Evolutionary conservation across 2,329 filamentous ascomycete species (phyloP).

Genomic region (Colletotrichum scovillei): DNA sequence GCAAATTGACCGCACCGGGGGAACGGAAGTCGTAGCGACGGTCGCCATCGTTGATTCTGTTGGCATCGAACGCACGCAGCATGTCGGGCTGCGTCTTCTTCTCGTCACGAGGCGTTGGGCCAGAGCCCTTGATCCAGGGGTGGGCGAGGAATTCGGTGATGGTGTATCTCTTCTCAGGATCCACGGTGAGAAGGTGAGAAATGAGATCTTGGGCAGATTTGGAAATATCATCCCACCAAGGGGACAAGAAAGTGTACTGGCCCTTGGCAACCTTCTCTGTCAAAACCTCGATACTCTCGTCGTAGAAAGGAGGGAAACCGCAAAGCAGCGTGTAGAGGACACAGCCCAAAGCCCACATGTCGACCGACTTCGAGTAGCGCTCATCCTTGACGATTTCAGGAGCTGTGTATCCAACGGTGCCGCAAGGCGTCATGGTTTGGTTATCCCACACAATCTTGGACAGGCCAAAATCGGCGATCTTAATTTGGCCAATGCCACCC

Average conservation of each 20-base stretch:
- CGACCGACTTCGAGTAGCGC: conserved; percentile 97
- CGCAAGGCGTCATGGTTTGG: conserved; percentile 99
- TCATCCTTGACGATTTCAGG: conserved; percentile 99
- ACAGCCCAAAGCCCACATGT: conserved; percentile 99
- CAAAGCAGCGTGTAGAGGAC: conserved; percentile 97
- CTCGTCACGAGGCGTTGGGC: conserved; percentile 68
- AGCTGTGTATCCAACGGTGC: conserved; percentile 96
- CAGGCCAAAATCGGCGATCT: conserved; percentile 97
- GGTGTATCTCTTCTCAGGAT: conserved; percentile 93
- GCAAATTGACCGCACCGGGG: conserved; percentile 92
- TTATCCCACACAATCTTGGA: conserved; percentile 99
- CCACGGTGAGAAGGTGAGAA: conserved; percentile 91
- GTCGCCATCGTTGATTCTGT: conserved; percentile 66
- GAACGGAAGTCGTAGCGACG: conserved; percentile 92
- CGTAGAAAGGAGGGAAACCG: conserved; percentile 98
- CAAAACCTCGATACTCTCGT: conserved; percentile 95
- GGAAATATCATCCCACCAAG: conserved; percentile 99
- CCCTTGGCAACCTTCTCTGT: conserved; percentile 98
- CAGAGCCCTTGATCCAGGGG: conserved; percentile 85
- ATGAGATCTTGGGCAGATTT: conserved; percentile 95
- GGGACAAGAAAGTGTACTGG: conserved; percentile 96
- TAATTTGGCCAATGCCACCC: conserved; percentile 93
- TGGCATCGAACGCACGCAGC: conserved; percentile 68
- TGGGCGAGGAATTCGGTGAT: conserved; percentile 95
- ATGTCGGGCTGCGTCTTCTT: conserved; percentile 61